Percentiles rank a stretch among this genome's conserved stretches.
These are phyloP conservation scores for Penicillium ochrochloron DNA, from an alignment of 495 filamentous ascomycete genomes.

Conservation along the genomic window DNA sequence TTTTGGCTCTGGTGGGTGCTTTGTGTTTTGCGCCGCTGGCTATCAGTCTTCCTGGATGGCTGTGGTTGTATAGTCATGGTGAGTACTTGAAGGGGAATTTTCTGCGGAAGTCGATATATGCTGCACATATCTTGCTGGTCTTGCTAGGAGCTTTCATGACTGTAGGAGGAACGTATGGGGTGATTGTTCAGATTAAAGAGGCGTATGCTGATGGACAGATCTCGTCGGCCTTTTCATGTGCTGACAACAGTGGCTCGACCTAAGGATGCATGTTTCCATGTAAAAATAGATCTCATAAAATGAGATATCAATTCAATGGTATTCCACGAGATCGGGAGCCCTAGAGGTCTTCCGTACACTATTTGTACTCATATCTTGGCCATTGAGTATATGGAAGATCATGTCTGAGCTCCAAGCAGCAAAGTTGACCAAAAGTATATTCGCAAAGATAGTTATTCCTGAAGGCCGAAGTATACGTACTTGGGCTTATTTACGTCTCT, in stretches of 20 bases:
- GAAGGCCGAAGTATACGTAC: too few relatives aligned
- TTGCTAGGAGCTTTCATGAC: constrained; percentile 44
- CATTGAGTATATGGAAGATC: too few relatives aligned
- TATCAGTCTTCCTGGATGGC: constrained; percentile 46
- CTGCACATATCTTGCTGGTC: constrained; percentile 35
- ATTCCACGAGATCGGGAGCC: too few relatives aligned
- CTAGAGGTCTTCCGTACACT: too few relatives aligned
- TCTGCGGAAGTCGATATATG: constrained; percentile 22
- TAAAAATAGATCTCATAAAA: not conserved
- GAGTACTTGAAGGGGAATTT: constrained; percentile 38
- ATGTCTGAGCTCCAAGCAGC: too few relatives aligned
- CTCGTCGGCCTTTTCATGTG: constrained; percentile 45
- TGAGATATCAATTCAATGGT: too few relatives aligned
- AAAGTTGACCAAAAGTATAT: too few relatives aligned
- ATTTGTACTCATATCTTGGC: too few relatives aligned
- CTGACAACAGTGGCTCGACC: constrained; percentile 42
- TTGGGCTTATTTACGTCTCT: too few relatives aligned
- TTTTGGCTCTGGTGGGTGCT: constrained; percentile 54
- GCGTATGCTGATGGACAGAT: constrained; percentile 44
- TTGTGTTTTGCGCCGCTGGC: constrained; percentile 46
- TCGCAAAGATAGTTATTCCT: too few relatives aligned
- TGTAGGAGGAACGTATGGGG: constrained; percentile 47
- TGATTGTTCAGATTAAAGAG: constrained; percentile 43
- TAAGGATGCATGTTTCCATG: not conserved
- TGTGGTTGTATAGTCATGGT: constrained; percentile 53